Base-by-base conservation (phyloP, 306 rosid genomes). In the Lathyrus aphaca region DNA sequence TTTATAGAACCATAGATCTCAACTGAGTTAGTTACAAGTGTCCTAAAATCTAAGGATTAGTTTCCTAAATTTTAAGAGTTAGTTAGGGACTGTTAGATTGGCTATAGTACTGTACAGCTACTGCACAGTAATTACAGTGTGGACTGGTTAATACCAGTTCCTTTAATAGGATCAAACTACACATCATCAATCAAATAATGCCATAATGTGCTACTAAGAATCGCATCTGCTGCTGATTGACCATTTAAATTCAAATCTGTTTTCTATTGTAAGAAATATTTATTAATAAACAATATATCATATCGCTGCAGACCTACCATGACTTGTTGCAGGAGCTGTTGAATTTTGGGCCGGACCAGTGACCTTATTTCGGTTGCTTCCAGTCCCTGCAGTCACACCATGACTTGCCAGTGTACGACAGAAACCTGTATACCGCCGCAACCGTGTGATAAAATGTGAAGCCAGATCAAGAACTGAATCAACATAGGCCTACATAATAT, bases 381-480 rank as follows among this genome's bases (percentile, higher is more conserved):
- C 98, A 5, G 86, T 72, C 55, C 98, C 90, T 5, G 93, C 87
- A 73, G 95, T 88, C 76, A 85, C 93, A 78, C 97, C 91, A 79
- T 88, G 98, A 84, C 86, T 94, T 21, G 96, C 98, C 86, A 94
- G 64, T 72, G 97, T 90, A 66, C 95, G 98, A 37, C 97, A 94
- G 73, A 90, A 90, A 82, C 96, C 88, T 45, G 96, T 95, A 79
- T 90, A 88, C 39, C 97, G 96, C 72, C 96, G 86, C 82, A 94
- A 84, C 53, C 98, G 95, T 45, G 98, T 94, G 69, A 90, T 90
- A 76, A 94, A 90, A 83, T 94, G 98, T 35, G 97, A 94, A 76
- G 98, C 98, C 45, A 94, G 88, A 94, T 94, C 98, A 76, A 94
- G 97, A 74, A 94, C 91, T 11, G 98, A 96, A 81, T 94, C 97